These are phyloP conservation scores for Grammothele lineata DNA, from an alignment of 768 basidiomycete species.

Conservation along the genomic window DNA sequence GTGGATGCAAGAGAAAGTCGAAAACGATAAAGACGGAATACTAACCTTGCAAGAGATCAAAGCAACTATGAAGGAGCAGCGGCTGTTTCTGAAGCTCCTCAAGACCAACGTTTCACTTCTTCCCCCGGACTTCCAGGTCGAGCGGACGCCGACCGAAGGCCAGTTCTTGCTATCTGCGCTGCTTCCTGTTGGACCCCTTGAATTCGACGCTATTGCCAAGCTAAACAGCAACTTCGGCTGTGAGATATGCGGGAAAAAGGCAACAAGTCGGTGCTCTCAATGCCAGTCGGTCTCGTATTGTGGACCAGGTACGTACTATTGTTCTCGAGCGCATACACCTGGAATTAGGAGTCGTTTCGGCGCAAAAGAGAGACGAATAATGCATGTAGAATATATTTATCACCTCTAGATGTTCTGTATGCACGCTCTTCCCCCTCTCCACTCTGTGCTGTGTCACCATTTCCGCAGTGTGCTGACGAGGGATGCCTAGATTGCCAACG, in stretches of 20 bases:
- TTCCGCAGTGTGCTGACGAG: no score
- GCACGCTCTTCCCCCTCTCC: no score
- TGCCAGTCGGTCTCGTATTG: constrained; percentile 36
- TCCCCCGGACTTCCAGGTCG: constrained; percentile 22
- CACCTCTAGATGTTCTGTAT: no score
- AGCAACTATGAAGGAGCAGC: no score
- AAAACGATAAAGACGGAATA: not conserved
- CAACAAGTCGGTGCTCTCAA: constrained; percentile 29
- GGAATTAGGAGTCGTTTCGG: no score
- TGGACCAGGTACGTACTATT: constrained; percentile 27
- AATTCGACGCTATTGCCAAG: constrained; percentile 31
- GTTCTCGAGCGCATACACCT: not conserved
- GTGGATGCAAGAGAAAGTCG: not conserved
- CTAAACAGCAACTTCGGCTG: constrained; percentile 33
- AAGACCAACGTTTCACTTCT: constrained; percentile 28
- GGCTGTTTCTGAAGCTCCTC: constrained; percentile 30
- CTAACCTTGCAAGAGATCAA: no score
- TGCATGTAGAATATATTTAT: no score
- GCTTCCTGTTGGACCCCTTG: constrained; percentile 34
- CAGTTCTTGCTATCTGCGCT: constrained; percentile 30
- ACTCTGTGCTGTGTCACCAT: no score
- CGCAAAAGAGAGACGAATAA: no score
- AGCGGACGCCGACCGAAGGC: constrained; percentile 18
- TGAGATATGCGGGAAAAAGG: constrained; percentile 35
- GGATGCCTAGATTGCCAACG: constrained; percentile 10